A percentile compares a stretch with the other conserved stretches of the same genome.
Evolutionary conservation across 2,329 filamentous ascomycete species (phyloP).

Genomic region (Aspergillus costaricaensis): DNA sequence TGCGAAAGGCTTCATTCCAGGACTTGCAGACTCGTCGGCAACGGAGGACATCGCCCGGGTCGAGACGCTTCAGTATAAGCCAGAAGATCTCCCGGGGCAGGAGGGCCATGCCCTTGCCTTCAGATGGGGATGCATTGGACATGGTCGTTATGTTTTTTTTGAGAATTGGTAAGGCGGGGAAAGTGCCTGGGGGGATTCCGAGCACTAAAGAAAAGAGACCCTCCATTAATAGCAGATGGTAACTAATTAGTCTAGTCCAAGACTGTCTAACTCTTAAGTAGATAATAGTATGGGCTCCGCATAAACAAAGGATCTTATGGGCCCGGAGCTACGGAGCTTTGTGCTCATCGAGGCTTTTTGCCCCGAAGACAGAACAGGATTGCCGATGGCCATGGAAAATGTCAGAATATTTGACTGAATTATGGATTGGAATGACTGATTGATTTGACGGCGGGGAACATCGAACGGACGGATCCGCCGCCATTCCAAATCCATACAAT

Average conservation of each 20-base stretch:
- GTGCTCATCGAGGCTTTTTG: neutral
- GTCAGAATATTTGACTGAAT: no score
- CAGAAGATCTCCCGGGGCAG: constrained; percentile 63
- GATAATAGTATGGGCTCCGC: no score
- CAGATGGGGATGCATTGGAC: neutral
- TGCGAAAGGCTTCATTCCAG: constrained; percentile 55
- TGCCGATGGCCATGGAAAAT: no score
- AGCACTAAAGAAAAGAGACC: neutral
- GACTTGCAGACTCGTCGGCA: constrained; percentile 55
- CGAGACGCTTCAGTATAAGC: constrained; percentile 53
- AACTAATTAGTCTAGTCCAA: no score
- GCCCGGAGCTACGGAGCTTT: neutral
- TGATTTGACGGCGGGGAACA: no score
- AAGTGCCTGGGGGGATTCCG: neutral
- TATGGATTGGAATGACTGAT: no score
- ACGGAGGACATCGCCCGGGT: constrained; percentile 53
- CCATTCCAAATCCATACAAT: no score
- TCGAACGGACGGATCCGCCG: no score
- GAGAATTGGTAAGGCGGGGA: constrained; percentile 1
- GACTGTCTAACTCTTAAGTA: no score
- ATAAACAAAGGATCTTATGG: neutral
- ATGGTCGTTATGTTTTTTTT: neutral
- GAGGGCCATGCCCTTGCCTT: constrained; percentile 26
- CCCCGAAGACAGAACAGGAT: no score
- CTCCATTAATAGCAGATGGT: no score